A percentile compares a stretch with the other conserved stretches of the same genome.
These are phyloP conservation scores for Colletotrichum higginsianum DNA, from an alignment of 2,329 filamentous ascomycete species.

Conservation along the genomic window DNA sequence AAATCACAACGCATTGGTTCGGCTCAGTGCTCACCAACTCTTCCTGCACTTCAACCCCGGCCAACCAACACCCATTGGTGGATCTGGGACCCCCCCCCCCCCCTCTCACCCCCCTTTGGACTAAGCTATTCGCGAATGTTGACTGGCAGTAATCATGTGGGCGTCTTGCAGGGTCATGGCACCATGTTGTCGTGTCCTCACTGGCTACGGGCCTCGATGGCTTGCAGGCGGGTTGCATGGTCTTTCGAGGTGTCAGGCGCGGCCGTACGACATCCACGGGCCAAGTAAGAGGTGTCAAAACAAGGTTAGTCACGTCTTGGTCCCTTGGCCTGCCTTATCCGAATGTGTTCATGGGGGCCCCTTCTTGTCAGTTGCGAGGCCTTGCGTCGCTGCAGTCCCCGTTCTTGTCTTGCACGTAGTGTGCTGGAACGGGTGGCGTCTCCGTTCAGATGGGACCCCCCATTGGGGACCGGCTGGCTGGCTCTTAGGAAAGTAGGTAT, in stretches of 20 bases:
- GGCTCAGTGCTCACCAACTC: slow-evolving; percentile 4
- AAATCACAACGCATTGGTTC: slow-evolving; percentile 31
- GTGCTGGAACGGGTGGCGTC: slow-evolving; percentile 16
- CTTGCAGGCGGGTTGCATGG: slow-evolving; percentile 26
- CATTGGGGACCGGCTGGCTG: background rate
- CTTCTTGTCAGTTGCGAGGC: background rate
- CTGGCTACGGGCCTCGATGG: slow-evolving; percentile 22
- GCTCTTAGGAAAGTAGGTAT: background rate
- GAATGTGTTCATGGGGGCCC: background rate
- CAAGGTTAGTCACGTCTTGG: slow-evolving; percentile 41
- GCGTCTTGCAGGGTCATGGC: slow-evolving; percentile 18
- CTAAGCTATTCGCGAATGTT: slow-evolving; percentile 4
- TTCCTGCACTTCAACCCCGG: slow-evolving; percentile 25
- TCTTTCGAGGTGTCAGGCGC: slow-evolving; percentile 38
- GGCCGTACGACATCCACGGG: slow-evolving; percentile 16
- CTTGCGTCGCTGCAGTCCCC: background rate
- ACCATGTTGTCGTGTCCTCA: slow-evolving; percentile 31
- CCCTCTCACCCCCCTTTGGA: background rate
- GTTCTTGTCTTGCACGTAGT: too few relatives aligned
- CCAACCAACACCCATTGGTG: slow-evolving; percentile 34
- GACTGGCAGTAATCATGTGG: slow-evolving; percentile 38
- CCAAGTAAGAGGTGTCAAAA: slow-evolving; percentile 24
- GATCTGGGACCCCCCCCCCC: slow-evolving; percentile 13
- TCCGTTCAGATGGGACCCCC: background rate
- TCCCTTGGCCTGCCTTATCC: slow-evolving; percentile 26